Evolutionary conservation across 306 rosid species (phyloP), one percentile per base, ranked within the genome.

Genomic region (Luffa aegyptiaca): DNA sequence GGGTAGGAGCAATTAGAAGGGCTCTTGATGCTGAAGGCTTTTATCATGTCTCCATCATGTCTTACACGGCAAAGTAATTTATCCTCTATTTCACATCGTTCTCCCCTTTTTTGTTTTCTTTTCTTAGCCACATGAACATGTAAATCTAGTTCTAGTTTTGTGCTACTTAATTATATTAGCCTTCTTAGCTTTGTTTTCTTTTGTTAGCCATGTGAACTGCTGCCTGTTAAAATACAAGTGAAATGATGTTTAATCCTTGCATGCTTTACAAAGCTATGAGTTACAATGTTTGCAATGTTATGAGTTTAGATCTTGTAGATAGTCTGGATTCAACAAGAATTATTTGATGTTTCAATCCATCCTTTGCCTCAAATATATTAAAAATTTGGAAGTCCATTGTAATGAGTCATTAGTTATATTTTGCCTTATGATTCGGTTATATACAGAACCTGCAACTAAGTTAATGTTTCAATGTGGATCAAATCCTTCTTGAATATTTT

Each of bases 21-120:
- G 98, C 96, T 86, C 97, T 93, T 21, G 98, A 95, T 88, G 94
- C 97, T 74, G 98, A 93, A 85, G 99, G 99, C 78, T 95, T 91
- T 88, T 87, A 91, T 76, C 91, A 93, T 79, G 99, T 95, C 82
- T 89, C 93, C 59, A 90, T 95, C 85, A 91, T 95, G 98, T 93
- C 99, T 64, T 95, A 91, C 74, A 95, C 96, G 5, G 97, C 99
- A 78, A 95, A 95, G 99, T 95, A 90, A 85, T 78, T 48, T 41
- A 62, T 18, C 64, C 48, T 8, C 53, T 58, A 3, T 69, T 77
- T 33, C 76, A 78, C 59, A 10, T 81, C 75, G 36, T 59, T 7
- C 82, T 52, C 41, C 13, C 39, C 5, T 44, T 56, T 51, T 77
- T 69, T 63, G 61, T 76, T 85, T 55, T 81, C 57, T 72, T 72